Evolutionary conservation across 192 early-diverging fungal species (phyloP).

Genomic region (Coemansia sp.): DNA sequence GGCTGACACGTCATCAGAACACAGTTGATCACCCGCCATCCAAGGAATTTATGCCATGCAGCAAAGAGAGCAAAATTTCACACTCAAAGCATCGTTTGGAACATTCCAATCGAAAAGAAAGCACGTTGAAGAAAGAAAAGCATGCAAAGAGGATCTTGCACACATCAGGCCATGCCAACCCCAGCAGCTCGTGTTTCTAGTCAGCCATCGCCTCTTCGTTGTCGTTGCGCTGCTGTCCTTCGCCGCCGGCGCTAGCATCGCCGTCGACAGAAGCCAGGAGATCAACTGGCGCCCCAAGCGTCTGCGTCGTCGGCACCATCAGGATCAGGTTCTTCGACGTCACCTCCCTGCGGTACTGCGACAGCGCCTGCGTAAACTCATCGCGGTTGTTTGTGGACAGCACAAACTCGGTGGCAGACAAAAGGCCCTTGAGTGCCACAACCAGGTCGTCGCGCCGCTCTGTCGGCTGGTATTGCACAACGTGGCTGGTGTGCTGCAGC

Average conservation of each 20-base stretch:
- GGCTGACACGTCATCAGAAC: background rate
- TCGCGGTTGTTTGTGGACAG: slow-evolving; percentile 39
- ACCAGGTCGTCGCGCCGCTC: slow-evolving; percentile 49
- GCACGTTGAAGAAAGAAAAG: no score
- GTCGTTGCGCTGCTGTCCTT: slow-evolving; percentile 8
- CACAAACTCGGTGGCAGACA: slow-evolving; percentile 39
- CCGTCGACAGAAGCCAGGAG: slow-evolving; percentile 18
- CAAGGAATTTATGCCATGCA: no score
- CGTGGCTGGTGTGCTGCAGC: slow-evolving; percentile 42
- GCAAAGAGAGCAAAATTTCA: no score
- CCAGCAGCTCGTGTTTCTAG: background rate
- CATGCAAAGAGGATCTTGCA: background rate
- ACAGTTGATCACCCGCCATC: background rate
- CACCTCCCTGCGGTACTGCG: slow-evolving; percentile 44
- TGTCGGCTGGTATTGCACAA: slow-evolving; percentile 50
- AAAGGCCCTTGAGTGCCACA: slow-evolving; percentile 39
- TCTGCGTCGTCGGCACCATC: slow-evolving; percentile 54
- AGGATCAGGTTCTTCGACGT: slow-evolving; percentile 47
- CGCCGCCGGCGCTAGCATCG: background rate
- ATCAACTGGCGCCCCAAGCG: slow-evolving; percentile 43
- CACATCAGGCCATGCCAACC: background rate
- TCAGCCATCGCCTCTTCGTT: slow-evolving; percentile 45
- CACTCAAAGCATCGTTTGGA: no score
- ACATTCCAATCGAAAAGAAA: no score
- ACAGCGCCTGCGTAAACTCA: slow-evolving; percentile 42